phyloP scores from a whole-genome alignment of 2,329 filamentous ascomycete species.

The Hymenoscyphus albidus region DNA sequence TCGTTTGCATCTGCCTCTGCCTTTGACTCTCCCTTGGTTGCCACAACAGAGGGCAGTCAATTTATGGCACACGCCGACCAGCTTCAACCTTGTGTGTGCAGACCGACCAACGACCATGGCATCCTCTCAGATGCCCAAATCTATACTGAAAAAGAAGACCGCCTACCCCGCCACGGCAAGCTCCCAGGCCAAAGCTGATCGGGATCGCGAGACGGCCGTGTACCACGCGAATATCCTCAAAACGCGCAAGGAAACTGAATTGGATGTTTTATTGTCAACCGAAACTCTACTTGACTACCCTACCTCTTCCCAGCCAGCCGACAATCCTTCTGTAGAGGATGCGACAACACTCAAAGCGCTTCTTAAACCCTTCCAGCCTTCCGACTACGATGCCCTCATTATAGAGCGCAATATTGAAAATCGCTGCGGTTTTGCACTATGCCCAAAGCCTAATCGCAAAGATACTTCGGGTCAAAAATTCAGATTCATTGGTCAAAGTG shows the following conservation, averaged over 20 bases:
- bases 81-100: background rate
- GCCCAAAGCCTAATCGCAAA: slow-evolving; percentile 58
- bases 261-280: slow-evolving; percentile 69
- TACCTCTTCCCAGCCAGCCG: slow-evolving; percentile 46
- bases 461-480: slow-evolving; percentile 58
- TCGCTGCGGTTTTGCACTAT: slow-evolving; percentile 81
- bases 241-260: slow-evolving; percentile 73
- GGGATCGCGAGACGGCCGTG: slow-evolving; percentile 62
- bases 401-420: slow-evolving; percentile 82
- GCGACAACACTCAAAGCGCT: slow-evolving; percentile 59
- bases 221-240: slow-evolving; percentile 81
- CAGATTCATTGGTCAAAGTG: slow-evolving; percentile 57
- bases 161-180: slow-evolving; percentile 39
- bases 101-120: slow-evolving; percentile 25
- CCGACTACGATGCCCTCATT: slow-evolving; percentile 85
- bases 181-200: slow-evolving; percentile 38
- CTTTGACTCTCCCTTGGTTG: background rate
- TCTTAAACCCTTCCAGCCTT: slow-evolving; percentile 73
- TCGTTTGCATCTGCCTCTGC: background rate
- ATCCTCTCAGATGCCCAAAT: slow-evolving; percentile 40
- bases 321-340: slow-evolving; percentile 55
- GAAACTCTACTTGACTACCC: slow-evolving; percentile 46
- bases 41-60: background rate
- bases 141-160: slow-evolving; percentile 59
- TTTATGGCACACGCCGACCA: background rate